Conservation (phyloP, 75 land plant genomes). For the Picea sitchensis region DNA sequence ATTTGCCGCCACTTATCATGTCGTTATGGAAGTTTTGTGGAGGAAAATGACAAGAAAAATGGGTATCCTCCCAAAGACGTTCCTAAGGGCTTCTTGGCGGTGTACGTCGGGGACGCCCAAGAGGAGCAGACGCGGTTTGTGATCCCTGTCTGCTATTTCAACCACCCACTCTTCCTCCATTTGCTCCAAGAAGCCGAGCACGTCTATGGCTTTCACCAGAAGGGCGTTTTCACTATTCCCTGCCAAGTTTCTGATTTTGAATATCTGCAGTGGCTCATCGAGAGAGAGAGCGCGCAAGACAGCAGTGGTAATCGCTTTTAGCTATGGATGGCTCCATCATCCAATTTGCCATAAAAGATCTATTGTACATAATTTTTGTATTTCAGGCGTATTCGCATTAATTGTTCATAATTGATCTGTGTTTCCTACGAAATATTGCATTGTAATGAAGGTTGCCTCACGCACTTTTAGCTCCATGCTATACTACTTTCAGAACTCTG, state of each 20-base stretch:
- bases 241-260: constrained; percentile 49
- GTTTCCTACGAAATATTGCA: too few relatives aligned
- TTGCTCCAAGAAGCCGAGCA: constrained; percentile 52
- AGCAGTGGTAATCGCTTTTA: too few relatives aligned
- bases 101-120: constrained; percentile 55
- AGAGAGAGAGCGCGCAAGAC: too few relatives aligned
- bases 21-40: neutral
- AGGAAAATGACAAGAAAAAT: neutral
- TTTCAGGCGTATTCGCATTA: too few relatives aligned
- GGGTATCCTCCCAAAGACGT: constrained; percentile 11
- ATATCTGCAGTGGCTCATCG: constrained; percentile 31
- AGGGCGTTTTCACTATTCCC: constrained; percentile 57
- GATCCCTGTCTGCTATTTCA: constrained; percentile 67
- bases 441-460: too few relatives aligned
- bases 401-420: too few relatives aligned
- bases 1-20: neutral
- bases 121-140: constrained; percentile 23
- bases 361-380: too few relatives aligned
- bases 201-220: constrained; percentile 52
- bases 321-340: too few relatives aligned
- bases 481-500: too few relatives aligned
- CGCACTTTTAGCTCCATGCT: too few relatives aligned
- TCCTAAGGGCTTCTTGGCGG: constrained; percentile 67
- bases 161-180: constrained; percentile 59
- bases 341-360: too few relatives aligned